phyloP scores from a whole-genome alignment of 805 yeast species.

The Brettanomyces bruxellensis region DNA sequence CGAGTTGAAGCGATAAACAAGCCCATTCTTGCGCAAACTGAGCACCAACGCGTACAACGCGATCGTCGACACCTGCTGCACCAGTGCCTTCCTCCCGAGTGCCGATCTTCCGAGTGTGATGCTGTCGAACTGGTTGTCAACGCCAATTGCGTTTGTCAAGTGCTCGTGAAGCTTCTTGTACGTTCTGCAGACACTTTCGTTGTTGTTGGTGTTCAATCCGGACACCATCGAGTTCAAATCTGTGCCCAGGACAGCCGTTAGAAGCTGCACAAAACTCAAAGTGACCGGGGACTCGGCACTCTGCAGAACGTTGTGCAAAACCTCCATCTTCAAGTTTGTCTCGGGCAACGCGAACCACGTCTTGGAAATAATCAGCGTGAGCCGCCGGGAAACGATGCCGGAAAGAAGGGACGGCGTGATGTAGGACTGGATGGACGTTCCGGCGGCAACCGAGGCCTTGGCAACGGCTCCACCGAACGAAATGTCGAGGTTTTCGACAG shows the following conservation, averaged over 20 bases:
- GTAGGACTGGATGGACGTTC: constrained; percentile 14
- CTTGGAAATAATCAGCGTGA: constrained; percentile 17
- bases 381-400: constrained; percentile 19
- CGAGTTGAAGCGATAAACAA: constrained; percentile 22
- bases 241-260: constrained; percentile 24
- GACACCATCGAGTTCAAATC: constrained; percentile 22
- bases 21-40: constrained; percentile 39
- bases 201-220: constrained; percentile 14
- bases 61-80: constrained; percentile 15
- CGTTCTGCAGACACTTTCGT: constrained; percentile 15
- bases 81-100: constrained; percentile 13
- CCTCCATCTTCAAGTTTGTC: constrained; percentile 26
- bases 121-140: constrained; percentile 22
- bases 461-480: constrained; percentile 21
- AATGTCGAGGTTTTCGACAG: constrained; percentile 17
- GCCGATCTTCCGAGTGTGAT: constrained; percentile 18
- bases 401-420: constrained; percentile 24
- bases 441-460: constrained; percentile 8
- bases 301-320: constrained; percentile 26
- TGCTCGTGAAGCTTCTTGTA: constrained; percentile 16
- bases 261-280: constrained; percentile 30
- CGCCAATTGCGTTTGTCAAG: constrained; percentile 11
- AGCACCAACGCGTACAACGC: constrained; percentile 37
- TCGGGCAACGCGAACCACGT: constrained; percentile 26
- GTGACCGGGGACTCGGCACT: constrained; percentile 32